These are phyloP conservation scores for Hanseniaspora occidentalis DNA, from an alignment of 805 yeast species.

Conservation along the genomic window DNA sequence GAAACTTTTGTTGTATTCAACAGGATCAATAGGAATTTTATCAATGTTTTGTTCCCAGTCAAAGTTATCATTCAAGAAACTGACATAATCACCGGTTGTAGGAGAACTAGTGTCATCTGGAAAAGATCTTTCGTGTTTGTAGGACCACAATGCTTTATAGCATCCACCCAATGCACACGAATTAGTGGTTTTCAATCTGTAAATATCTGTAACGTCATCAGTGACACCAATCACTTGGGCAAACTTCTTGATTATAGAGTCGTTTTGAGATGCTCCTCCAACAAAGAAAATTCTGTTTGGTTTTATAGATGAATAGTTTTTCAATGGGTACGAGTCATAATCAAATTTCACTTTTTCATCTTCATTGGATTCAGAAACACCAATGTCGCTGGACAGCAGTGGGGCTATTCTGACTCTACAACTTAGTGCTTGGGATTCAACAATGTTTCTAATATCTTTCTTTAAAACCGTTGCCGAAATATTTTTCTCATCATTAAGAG, in stretches of 20 bases:
- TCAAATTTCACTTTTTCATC: constrained; percentile 23
- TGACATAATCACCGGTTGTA: constrained; percentile 25
- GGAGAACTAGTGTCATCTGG: constrained; percentile 4
- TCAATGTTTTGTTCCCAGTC: constrained; percentile 30
- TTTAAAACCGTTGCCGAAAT: no score
- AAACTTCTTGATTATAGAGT: constrained; percentile 53
- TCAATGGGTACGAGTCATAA: constrained; percentile 17
- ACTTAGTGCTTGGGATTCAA: constrained; percentile 79
- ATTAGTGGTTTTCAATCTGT: constrained; percentile 63
- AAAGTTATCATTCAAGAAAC: constrained; percentile 35
- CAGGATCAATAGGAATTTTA: constrained; percentile 13
- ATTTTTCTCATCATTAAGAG: neutral
- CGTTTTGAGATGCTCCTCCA: constrained; percentile 77
- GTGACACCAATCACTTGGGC: constrained; percentile 50
- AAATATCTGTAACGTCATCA: constrained; percentile 38
- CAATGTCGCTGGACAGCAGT: constrained; percentile 37
- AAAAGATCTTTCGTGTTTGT: constrained; percentile 20
- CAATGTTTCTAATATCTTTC: constrained; percentile 61
- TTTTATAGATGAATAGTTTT: constrained; percentile 23
- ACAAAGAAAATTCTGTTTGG: constrained; percentile 71
- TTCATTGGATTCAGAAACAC: constrained; percentile 6
- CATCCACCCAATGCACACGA: constrained; percentile 94
- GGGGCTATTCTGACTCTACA: constrained; percentile 75
- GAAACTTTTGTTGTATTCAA: constrained; percentile 17
- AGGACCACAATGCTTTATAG: constrained; percentile 70